Evolutionary conservation across 805 yeast genomes (phyloP), one percentile per base, ranked within the genome.

Genomic region (Candida dajiaensis): DNA sequence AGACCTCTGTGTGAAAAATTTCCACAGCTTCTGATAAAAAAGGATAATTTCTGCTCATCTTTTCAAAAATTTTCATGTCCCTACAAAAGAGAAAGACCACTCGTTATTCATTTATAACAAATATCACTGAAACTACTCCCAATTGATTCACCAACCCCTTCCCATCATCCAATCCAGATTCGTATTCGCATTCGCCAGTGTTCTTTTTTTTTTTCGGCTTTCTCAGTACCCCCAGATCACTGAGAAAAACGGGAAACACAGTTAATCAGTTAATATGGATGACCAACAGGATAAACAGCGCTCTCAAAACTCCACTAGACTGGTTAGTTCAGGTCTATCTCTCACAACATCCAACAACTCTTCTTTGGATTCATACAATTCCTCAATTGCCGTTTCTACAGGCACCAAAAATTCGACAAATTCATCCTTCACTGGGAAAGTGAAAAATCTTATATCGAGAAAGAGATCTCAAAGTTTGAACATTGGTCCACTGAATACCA

Each of bases 281-380:
- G 7, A 16, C 20, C 20, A 18, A 20, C 20, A n/a, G 16, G 16
- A 19, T 6, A 16, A 33, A 16, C 36, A 33, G 16, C 36, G 36
- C 36, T 33, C 36, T 11, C 36, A 33, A 12, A 33, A 20, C 20
- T 29, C 35, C 9, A 33, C 36, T 8, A 8, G 3, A 12, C 11
- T 8, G 13, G 20, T 6, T 16, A 16, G 7, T 23, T 7, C 45
- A 3, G 41, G 33, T 5, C 48, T 57, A 11, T 49, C 50, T 15
- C 44, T 50, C 22, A 56, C 58, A 6, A 38, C 42, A 15, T 57
- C 63, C 18, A 56, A 51, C 39, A 50, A 40, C 42, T 58, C 61
- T 12, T 57, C 62, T 4, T 40, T 57, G 6, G 47, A 38, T 13
- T 59, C 62, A 13, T 57, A 50, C 38, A 36, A 44, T 6, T 57